Percentiles rank a stretch among this genome's conserved stretches.
phyloP scores from a whole-genome alignment of 1,284 basidiomycete genomes.

The Phellinidium pouzarii region DNA sequence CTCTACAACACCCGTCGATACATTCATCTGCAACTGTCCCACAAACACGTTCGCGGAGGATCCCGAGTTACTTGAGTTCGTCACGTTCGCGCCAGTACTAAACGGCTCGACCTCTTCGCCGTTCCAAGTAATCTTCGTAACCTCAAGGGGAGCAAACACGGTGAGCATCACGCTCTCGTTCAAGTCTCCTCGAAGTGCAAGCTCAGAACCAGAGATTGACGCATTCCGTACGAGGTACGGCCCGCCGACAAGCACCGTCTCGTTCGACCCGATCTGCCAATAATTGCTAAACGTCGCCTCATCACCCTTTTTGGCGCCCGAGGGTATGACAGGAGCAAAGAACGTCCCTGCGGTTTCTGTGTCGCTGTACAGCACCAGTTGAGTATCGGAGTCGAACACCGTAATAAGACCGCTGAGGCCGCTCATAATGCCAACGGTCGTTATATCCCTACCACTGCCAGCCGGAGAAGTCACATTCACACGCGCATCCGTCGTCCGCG shows the following conservation, averaged over 20 bases:
- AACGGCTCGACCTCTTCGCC: constrained; percentile 39
- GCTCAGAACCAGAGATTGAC: constrained; percentile 30
- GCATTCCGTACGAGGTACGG: constrained; percentile 51
- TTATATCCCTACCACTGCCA: constrained; percentile 29
- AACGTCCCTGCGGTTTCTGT: constrained; percentile 52
- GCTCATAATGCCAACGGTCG: constrained; percentile 42
- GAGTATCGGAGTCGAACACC: constrained; percentile 56
- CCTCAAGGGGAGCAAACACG: constrained; percentile 44
- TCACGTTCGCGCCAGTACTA: constrained; percentile 22
- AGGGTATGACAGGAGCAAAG: constrained; percentile 43
- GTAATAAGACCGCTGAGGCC: constrained; percentile 55
- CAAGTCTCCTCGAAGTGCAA: constrained; percentile 43
- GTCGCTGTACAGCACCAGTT: constrained; percentile 63
- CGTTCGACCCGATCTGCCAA: constrained; percentile 46
- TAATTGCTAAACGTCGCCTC: constrained; percentile 28
- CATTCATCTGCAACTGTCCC: constrained; percentile 1
- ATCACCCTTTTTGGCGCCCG: constrained; percentile 18
- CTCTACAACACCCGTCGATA: constrained; percentile 2
- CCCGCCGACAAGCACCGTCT: constrained; percentile 48
- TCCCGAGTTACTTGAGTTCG: constrained; percentile 7
- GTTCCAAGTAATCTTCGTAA: constrained; percentile 64
- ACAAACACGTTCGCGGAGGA: constrained; percentile 2
- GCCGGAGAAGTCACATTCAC: constrained; percentile 2
- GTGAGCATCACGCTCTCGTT: constrained; percentile 38
- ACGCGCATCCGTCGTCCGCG: not conserved